Conservation (phyloP, 2,329 filamentous ascomycete species). For the Pestalotiopsis sp. region DNA sequence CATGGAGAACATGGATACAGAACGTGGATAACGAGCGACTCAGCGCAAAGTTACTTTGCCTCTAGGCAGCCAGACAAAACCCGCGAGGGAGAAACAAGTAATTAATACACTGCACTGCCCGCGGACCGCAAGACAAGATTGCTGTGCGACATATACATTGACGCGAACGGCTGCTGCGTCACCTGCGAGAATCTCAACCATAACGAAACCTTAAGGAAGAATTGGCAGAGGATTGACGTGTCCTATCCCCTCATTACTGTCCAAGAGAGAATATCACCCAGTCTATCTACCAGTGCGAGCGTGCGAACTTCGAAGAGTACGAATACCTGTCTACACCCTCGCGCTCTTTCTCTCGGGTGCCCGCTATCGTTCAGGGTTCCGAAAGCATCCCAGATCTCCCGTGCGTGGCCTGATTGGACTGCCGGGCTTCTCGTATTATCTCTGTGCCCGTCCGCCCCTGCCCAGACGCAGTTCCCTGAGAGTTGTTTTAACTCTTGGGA, state of each 20-base stretch:
- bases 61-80: background rate
- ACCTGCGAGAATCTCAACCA: conserved; percentile 10
- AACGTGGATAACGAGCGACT: background rate
- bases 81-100: background rate
- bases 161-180: conserved; percentile 9
- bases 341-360: background rate
- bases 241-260: background rate
- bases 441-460: background rate
- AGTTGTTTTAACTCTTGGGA: background rate
- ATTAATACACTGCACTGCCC: background rate
- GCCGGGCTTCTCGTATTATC: background rate
- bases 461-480: background rate
- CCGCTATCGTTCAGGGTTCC: background rate
- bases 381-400: background rate
- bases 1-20: background rate
- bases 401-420: background rate
- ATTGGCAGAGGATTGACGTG: background rate
- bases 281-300: background rate
- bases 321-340: background rate
- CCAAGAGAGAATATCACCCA: background rate
- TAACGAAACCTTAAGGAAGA: conserved; percentile 1
- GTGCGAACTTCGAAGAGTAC: background rate
- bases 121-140: background rate
- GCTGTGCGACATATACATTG: background rate
- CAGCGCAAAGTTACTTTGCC: background rate